Evolutionary conservation across 2,329 filamentous ascomycete genomes (phyloP).

Genomic region (Lachnellula arida): DNA sequence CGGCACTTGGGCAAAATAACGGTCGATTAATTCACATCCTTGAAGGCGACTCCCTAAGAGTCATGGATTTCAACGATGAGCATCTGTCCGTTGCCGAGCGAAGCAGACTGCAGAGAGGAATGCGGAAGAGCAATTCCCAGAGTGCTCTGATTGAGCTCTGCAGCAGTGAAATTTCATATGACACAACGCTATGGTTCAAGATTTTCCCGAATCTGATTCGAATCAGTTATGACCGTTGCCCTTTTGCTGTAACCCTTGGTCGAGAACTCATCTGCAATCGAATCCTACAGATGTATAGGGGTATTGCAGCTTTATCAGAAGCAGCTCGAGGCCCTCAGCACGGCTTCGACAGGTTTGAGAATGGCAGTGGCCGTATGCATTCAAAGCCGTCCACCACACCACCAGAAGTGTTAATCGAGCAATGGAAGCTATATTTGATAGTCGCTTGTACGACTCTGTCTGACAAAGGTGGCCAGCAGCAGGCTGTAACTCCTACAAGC

Average conservation of each 20-base stretch:
- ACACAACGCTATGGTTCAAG: constrained; percentile 95
- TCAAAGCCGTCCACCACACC: constrained; percentile 62
- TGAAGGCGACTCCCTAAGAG: constrained; percentile 79
- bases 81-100: constrained; percentile 86
- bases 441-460: constrained; percentile 95
- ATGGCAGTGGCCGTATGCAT: constrained; percentile 42
- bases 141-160: constrained; percentile 90
- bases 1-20: constrained; percentile 72
- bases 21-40: constrained; percentile 83
- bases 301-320: constrained; percentile 75
- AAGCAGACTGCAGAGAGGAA: constrained; percentile 84
- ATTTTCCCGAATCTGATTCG: constrained; percentile 93
- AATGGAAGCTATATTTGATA: constrained; percentile 96
- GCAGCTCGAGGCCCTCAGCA: constrained; percentile 60
- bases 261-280: constrained; percentile 90
- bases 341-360: constrained; percentile 45
- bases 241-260: constrained; percentile 84
- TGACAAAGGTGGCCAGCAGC: constrained; percentile 65
- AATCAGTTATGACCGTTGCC: constrained; percentile 84
- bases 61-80: constrained; percentile 91
- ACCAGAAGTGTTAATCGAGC: constrained; percentile 85
- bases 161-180: constrained; percentile 91
- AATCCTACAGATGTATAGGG: constrained; percentile 86
- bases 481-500: constrained; percentile 48
- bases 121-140: constrained; percentile 77